Conservation (phyloP, 1,284 basidiomycete species). For the Psilocybe mexicana region DNA sequence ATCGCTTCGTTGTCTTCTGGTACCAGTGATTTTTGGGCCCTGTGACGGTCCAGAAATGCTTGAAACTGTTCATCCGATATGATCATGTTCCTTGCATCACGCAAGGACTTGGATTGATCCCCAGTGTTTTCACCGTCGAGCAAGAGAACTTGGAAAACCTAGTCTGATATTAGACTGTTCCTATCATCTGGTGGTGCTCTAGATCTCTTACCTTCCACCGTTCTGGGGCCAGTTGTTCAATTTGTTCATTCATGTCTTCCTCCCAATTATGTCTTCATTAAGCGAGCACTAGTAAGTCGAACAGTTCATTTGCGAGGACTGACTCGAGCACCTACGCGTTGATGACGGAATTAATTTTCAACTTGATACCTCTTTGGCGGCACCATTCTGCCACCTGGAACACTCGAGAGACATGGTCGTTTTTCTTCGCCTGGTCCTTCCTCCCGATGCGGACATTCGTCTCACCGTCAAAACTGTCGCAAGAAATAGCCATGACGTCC, state of each 20-base stretch:
- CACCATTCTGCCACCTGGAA: constrained; percentile 40
- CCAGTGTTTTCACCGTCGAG: constrained; percentile 35
- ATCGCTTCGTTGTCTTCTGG: constrained; percentile 40
- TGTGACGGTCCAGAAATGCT: constrained; percentile 35
- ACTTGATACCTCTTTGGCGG: constrained; percentile 32
- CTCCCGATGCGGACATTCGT: constrained; percentile 38
- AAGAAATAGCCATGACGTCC: constrained; percentile 44
- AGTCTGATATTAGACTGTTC: not conserved
- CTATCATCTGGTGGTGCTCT: not conserved
- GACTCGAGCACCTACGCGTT: constrained; percentile 15
- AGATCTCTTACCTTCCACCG: constrained; percentile 30
- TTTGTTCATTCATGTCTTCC: constrained; percentile 34
- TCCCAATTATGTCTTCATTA: constrained; percentile 37
- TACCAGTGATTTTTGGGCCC: constrained; percentile 29
- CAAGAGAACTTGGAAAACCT: constrained; percentile 36
- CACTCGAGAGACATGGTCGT: constrained; percentile 33
- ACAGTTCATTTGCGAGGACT: not conserved
- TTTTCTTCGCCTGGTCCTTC: constrained; percentile 26
- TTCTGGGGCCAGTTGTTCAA: constrained; percentile 28
- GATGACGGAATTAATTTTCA: constrained; percentile 43
- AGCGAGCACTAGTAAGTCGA: not conserved
- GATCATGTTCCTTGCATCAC: constrained; percentile 36
- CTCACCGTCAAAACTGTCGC: constrained; percentile 41
- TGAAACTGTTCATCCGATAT: constrained; percentile 38
- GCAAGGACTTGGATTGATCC: constrained; percentile 21